A percentile compares a stretch with the other conserved stretches of the same genome.
These are phyloP conservation scores for Pulveroboletus sp. DNA, from an alignment of 768 basidiomycete genomes.

Conservation along the genomic window DNA sequence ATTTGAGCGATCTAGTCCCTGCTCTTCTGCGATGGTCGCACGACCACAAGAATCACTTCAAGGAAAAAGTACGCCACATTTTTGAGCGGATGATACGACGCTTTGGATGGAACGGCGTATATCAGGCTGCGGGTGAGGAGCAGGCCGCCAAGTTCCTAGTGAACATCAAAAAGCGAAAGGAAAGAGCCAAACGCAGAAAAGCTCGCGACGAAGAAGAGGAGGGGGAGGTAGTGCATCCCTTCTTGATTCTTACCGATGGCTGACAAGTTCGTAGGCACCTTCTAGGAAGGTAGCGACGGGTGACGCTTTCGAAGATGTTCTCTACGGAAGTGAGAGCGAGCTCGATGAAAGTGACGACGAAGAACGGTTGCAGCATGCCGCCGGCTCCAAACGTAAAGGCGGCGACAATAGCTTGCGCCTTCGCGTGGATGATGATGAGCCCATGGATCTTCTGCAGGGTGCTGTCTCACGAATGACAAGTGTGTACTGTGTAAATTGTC, in stretches of 20 bases:
- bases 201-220: slow-evolving; percentile 56
- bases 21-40: slow-evolving; percentile 90
- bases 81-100: slow-evolving; percentile 93
- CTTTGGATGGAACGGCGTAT: slow-evolving; percentile 85
- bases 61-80: slow-evolving; percentile 92
- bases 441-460: slow-evolving; percentile 91
- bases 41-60: slow-evolving; percentile 99
- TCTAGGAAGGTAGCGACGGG: slow-evolving; percentile 56
- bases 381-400: slow-evolving; percentile 35
- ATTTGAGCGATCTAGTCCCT: slow-evolving; percentile 76
- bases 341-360: slow-evolving; percentile 71
- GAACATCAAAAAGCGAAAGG: slow-evolving; percentile 95
- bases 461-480: slow-evolving; percentile 68
- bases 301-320: slow-evolving; percentile 94
- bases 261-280: slow-evolving; percentile 35
- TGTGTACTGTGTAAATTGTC: slow-evolving; percentile 34
- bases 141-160: slow-evolving; percentile 85
- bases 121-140: slow-evolving; percentile 69
- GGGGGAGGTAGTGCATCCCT: slow-evolving; percentile 38
- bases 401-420: slow-evolving; percentile 58
- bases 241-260: neutral
- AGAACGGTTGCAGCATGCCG: slow-evolving; percentile 30
- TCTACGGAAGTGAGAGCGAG: slow-evolving; percentile 97
- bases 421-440: slow-evolving; percentile 86
- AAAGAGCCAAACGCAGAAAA: slow-evolving; percentile 88